Conservation (phyloP, 1,139 yeast genomes). For the Kluyveromyces sp. region DNA sequence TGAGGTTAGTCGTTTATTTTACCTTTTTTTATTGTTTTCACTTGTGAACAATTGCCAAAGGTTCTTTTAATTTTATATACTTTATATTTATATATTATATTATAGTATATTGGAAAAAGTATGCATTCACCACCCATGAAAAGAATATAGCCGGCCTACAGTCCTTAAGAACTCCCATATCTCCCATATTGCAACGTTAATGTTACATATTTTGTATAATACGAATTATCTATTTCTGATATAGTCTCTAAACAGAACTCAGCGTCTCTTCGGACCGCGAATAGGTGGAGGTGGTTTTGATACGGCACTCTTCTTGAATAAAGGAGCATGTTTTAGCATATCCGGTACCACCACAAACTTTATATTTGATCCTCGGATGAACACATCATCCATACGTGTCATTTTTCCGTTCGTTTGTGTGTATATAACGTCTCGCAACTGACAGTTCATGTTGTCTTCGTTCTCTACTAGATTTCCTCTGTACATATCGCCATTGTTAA, state of each 20-base stretch:
- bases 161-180: no score
- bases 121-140: not conserved
- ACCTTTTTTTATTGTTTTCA: no score
- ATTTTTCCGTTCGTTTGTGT: slow-evolving; percentile 73
- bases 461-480: slow-evolving; percentile 79
- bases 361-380: slow-evolving; percentile 86
- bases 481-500: slow-evolving; percentile 78
- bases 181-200: not conserved
- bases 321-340: slow-evolving; percentile 77
- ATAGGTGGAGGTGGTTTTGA: slow-evolving; percentile 63
- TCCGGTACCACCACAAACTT: slow-evolving; percentile 84
- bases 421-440: slow-evolving; percentile 71
- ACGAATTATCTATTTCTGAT: not conserved
- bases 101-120: no score
- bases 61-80: no score
- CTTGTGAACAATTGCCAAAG: not conserved
- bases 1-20: no score
- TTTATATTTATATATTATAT: no score
- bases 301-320: slow-evolving; percentile 61
- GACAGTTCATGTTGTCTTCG: slow-evolving; percentile 87
- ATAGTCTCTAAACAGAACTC: not conserved
- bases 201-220: not conserved
- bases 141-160: not conserved
- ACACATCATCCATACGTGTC: slow-evolving; percentile 74
- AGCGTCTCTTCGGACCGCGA: slow-evolving; percentile 48